Evolutionary conservation across 805 yeast species (phyloP), one percentile per base, ranked within the genome.

Genomic region (Lachancea mirantina): DNA sequence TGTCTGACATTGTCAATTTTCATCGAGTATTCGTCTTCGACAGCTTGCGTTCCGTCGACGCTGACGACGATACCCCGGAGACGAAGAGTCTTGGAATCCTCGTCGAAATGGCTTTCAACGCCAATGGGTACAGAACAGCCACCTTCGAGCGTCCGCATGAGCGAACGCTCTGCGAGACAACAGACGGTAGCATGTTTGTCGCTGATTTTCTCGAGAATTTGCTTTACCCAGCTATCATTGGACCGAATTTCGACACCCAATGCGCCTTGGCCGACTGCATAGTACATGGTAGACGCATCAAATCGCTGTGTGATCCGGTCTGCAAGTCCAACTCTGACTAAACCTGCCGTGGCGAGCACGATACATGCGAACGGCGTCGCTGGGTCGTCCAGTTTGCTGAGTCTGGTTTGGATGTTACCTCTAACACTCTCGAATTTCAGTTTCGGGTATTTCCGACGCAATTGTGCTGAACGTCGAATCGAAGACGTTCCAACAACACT

Each of bases 191-290:
- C 70, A 5, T 74, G 68, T 26, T 62, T 56, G 55, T 87, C 78
- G 46, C 78, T 78, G 40, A 89, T 74, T 36, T 72, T 66, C 11
- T 68, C 57, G 46, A 94, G 71, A 13, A 88, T 66, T 35, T 68
- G 58, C 45, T 63, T 63, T 59, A 83, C 72, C 30, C 65, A 62
- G 5, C 57, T 50, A 57, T 92, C 95, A 38, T 69, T 72, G 38
- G 70, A 70, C 47, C 94, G 72, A 45, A 89, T 84, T 62, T 92
- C 98, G 17, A 92, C 65, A 13, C 97, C 98, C 27, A 92, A 61
- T 0, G 97, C 97, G 42, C 98, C 98, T 64, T 92, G 98, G n/a
- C 98, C 98, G 28, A 92, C 96, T 1, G 98, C 96, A 55, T 89
- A 84, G 54, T 77, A 81, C 95, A 89, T 84, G 35, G 79, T 83